Conservation (phyloP, 192 early-diverging fungal species). For the Umbelopsis sp. region DNA sequence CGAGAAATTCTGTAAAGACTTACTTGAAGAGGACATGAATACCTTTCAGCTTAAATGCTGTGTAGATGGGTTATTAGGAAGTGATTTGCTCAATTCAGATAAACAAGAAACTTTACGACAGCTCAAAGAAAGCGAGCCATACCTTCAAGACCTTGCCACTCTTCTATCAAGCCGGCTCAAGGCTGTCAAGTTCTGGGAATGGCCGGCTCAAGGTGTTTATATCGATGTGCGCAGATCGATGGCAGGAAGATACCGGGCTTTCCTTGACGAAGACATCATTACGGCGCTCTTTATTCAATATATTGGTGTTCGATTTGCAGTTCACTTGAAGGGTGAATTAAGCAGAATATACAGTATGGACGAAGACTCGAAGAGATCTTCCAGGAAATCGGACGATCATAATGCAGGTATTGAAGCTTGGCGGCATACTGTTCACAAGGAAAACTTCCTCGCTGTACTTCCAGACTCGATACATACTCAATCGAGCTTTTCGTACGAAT, state of each 20-base stretch:
- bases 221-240: conserved; percentile 15
- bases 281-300: conserved; percentile 30
- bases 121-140: conserved; percentile 14
- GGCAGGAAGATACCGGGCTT: conserved; percentile 24
- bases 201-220: conserved; percentile 3
- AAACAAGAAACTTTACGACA: conserved; percentile 1
- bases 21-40: not conserved
- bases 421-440: not conserved
- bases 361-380: not conserved
- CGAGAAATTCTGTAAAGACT: not conserved
- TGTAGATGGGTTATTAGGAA: not conserved
- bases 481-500: not conserved
- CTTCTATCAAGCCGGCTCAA: conserved; percentile 12
- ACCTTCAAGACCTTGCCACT: conserved; percentile 18
- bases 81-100: not conserved
- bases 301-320: conserved; percentile 28
- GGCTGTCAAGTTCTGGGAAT: conserved; percentile 9
- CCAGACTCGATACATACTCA: not conserved
- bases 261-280: conserved; percentile 34
- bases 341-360: not conserved
- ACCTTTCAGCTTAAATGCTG: not conserved
- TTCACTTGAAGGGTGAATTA: conserved; percentile 18
- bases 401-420: not conserved
- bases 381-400: no score
- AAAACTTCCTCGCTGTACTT: not conserved